Conservation (phyloP, 1,284 basidiomycete species). For the Microbotryum saponariae region DNA sequence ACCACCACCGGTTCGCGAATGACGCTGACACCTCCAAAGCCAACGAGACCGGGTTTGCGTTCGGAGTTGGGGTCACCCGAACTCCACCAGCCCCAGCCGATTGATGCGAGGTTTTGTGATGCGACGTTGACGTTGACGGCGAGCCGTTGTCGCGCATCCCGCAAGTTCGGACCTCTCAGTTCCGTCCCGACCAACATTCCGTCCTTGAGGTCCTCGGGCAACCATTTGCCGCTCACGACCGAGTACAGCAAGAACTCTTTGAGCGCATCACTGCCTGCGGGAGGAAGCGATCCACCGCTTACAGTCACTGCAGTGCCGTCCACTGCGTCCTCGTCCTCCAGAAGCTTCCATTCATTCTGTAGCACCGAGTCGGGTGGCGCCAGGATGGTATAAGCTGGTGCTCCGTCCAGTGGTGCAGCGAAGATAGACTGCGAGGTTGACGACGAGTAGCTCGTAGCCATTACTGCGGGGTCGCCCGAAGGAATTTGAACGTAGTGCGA, state of each 20-base stretch:
- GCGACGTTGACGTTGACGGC: conserved; percentile 54
- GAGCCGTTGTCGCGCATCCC: conserved; percentile 63
- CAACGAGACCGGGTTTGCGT: conserved; percentile 48
- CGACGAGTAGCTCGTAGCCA: conserved; percentile 42
- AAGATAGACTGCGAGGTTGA: conserved; percentile 13
- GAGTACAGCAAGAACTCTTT: conserved; percentile 66
- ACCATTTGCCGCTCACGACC: conserved; percentile 71
- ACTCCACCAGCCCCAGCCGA: conserved; percentile 40
- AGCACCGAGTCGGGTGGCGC: conserved; percentile 85
- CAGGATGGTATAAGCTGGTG: conserved; percentile 47
- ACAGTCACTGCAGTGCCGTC: conserved; percentile 40
- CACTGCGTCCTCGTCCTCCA: conserved; percentile 33
- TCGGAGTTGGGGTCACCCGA: conserved; percentile 35
- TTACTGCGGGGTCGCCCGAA: conserved; percentile 51
- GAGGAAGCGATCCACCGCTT: conserved; percentile 48
- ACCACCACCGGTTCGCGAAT: conserved; percentile 67
- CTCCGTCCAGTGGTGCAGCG: not conserved
- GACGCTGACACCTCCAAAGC: conserved; percentile 75
- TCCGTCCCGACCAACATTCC: conserved; percentile 72
- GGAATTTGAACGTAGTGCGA: conserved; percentile 69
- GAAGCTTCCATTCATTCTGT: too few relatives aligned
- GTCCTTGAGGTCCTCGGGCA: conserved; percentile 59
- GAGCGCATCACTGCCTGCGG: conserved; percentile 58
- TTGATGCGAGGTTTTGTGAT: conserved; percentile 34
- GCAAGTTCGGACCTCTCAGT: conserved; percentile 59